These are phyloP conservation scores for Carex arenaria DNA, from an alignment of 202 grass and related monocot species.

Conservation along the genomic window DNA sequence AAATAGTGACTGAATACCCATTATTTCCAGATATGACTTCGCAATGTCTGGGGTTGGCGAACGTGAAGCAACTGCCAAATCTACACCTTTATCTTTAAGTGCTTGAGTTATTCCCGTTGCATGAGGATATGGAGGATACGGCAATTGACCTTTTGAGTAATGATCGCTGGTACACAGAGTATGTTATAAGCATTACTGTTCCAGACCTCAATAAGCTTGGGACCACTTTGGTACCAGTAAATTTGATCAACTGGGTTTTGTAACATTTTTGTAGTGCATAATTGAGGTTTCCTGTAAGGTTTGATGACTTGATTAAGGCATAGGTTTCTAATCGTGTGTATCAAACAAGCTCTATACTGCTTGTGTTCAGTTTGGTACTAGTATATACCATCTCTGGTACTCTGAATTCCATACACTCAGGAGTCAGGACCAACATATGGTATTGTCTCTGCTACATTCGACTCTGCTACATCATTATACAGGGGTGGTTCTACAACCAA, in stretches of 20 bases:
- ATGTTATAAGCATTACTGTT: not conserved
- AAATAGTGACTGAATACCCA: conserved; percentile 14
- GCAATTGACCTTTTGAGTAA: conserved; percentile 10
- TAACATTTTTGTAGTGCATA: not conserved
- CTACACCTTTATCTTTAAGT: conserved; percentile 21
- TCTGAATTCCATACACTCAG: not conserved
- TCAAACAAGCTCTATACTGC: not conserved
- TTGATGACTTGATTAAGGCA: not conserved
- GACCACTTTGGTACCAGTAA: not conserved
- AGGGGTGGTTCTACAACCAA: too few relatives aligned
- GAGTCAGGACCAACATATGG: not conserved
- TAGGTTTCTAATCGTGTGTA: not conserved
- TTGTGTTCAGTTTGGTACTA: not conserved
- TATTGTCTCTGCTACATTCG: too few relatives aligned
- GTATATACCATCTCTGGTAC: not conserved
- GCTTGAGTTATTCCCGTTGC: conserved; percentile 5
- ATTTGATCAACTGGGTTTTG: not conserved
- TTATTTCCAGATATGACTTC: conserved; percentile 12
- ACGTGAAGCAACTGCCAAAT: conserved; percentile 19
- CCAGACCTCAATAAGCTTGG: not conserved
- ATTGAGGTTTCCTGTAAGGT: not conserved
- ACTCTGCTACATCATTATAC: not conserved
- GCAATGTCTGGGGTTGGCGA: not conserved
- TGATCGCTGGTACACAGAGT: conserved; percentile 2
- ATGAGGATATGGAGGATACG: conserved; percentile 16